Percentiles rank a stretch among this genome's conserved stretches.
phyloP scores from a whole-genome alignment of 768 basidiomycete genomes.

The Macrolepiota dolichaula region DNA sequence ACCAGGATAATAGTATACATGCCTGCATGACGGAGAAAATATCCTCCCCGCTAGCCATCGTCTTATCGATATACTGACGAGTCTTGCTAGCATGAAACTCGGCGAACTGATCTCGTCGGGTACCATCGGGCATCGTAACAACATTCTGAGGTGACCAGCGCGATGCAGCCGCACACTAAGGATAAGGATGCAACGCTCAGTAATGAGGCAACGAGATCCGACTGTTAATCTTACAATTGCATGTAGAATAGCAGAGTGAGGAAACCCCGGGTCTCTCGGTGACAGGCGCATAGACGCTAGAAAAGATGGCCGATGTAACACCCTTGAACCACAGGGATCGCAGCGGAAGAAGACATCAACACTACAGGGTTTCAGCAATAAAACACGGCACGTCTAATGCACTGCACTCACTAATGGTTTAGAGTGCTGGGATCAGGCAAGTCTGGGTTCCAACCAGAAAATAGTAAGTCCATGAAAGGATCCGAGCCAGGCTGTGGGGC shows the following conservation, averaged over 20 bases:
- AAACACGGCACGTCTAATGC: conserved; percentile 7
- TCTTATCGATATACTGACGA: conserved; percentile 83
- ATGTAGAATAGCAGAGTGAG: conserved; percentile 86
- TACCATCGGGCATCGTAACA: conserved; percentile 67
- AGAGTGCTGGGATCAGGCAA: conserved; percentile 72
- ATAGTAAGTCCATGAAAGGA: conserved; percentile 62
- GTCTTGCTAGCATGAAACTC: conserved; percentile 87
- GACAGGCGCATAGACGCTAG: conserved; percentile 75
- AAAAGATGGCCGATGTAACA: conserved; percentile 80
- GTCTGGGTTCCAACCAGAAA: conserved; percentile 83
- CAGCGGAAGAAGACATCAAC: conserved; percentile 87
- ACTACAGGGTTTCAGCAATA: conserved; percentile 32
- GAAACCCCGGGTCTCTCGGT: conserved; percentile 79
- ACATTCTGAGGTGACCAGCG: conserved; percentile 76
- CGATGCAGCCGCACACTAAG: conserved; percentile 77
- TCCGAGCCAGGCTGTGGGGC: conserved; percentile 41
- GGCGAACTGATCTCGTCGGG: conserved; percentile 79
- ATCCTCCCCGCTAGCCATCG: conserved; percentile 86
- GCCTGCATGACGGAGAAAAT: conserved; percentile 88
- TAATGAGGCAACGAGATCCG: conserved; percentile 11
- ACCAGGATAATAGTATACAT: conserved; percentile 84
- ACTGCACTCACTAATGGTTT: conserved; percentile 66
- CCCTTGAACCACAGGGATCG: conserved; percentile 83
- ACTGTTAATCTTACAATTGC: conserved; percentile 65
- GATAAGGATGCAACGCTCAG: conserved; percentile 12